These are phyloP conservation scores for Luffa acutangula DNA, from an alignment of 306 rosid species.

Conservation along the genomic window DNA sequence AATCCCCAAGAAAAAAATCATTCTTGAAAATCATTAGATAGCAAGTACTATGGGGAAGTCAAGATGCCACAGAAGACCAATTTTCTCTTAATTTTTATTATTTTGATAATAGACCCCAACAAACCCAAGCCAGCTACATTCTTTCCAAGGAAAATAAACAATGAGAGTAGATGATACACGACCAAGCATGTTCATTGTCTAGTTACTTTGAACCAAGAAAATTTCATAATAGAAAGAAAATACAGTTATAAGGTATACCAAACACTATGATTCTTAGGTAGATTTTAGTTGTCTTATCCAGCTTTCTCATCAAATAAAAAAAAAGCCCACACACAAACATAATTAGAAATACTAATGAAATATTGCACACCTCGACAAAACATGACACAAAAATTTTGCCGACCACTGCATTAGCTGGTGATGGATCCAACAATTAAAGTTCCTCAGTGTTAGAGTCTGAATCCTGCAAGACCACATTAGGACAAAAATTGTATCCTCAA, in stretches of 20 bases:
- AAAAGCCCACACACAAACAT: no score
- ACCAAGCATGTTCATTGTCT: neutral
- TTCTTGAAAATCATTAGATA: neutral
- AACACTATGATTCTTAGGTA: neutral
- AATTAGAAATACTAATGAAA: neutral
- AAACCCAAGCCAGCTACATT: neutral
- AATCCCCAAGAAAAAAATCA: neutral
- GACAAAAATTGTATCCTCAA: conserved; percentile 3
- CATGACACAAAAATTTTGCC: conserved; percentile 16
- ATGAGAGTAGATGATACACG: neutral
- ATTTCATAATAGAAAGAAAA: conserved; percentile 12
- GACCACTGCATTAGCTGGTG: no score
- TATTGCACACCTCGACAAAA: conserved; percentile 52
- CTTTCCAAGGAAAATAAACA: neutral
- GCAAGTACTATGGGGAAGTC: neutral
- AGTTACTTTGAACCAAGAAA: neutral
- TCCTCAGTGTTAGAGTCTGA: conserved; percentile 28
- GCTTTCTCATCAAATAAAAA: no score
- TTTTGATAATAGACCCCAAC: neutral
- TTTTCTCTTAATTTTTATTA: neutral
- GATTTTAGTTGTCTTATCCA: no score
- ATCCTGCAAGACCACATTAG: conserved; percentile 38
- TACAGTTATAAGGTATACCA: neutral
- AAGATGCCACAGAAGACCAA: neutral
- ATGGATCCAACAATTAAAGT: no score